Evolutionary conservation across 768 basidiomycete genomes (phyloP), one percentile per base, ranked within the genome.

Genomic region (Boletus eberwhitei): DNA sequence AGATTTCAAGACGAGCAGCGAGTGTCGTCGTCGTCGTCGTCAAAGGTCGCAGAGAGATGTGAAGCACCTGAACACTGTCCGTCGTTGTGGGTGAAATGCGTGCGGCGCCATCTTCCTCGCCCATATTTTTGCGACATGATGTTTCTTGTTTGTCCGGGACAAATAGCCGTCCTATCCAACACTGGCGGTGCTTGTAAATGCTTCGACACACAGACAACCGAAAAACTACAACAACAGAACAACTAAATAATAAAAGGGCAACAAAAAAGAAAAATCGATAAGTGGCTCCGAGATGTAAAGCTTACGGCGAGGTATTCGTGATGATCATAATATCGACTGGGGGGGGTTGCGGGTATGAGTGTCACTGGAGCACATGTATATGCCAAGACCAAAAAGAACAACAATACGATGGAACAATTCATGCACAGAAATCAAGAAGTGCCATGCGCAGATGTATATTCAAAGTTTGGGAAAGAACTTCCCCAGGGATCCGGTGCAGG

Each of bases 401-500:
- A 36, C 29, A 39, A 24, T 17, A 37, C 6, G 16, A 31, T 29
- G n/a, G 37, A 60, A 63, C 53, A 50, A 37, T 46, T 39, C 24
- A 3, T 48, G n/a, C n/a, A 24, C 24, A n/a, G n/a, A 48, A 31
- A 37, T 61, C 49, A 59, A 52, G 12, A 51, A 41, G 50, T 45
- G 39, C 49, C 50, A 67, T 89, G 90, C 36, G 54, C 45, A 19
- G 59, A 55, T 0, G 61, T 59, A 67, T 91, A 90, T 48, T 90
- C 89, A 62, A 93, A 93, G 52, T 87, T 84, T 17, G 87, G 85
- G 75, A 95, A 95, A 35, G 75, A 76, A 19, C 72, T 65, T 34
- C 91, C 92, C 71, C 83, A 82, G 4, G 74, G 77, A 69, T 91
- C 89, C 4, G 75, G 64, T 0, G 75, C 79, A 8, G 74, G 71